Base-by-base conservation (phyloP, 768 basidiomycete genomes). In the Cyathus striatus region DNA sequence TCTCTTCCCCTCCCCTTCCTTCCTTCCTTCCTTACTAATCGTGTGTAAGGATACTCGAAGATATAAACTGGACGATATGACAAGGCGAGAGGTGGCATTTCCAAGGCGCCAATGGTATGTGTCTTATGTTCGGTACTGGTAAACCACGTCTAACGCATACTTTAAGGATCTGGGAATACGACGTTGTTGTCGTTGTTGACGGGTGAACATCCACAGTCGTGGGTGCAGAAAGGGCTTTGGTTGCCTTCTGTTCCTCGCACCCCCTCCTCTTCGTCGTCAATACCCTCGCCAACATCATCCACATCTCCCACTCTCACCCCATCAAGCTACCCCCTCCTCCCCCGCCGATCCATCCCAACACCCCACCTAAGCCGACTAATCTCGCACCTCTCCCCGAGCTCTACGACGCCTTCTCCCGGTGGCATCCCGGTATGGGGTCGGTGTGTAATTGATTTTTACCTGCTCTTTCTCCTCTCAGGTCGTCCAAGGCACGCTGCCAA, bases 1-100 rank as follows among this genome's bases (percentile, higher is more conserved):
- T 21, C 13, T 25, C 9, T n/a, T 43, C 14, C 27, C 14, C n/a
- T n/a, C n/a, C n/a, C n/a, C n/a, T n/a, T n/a, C n/a, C n/a, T n/a
- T n/a, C n/a, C 17, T 30, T 24, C 21, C 10, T 40, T 14, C 9
- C 17, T 27, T 3, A 35, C 13, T 10, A n/a, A 9, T 32, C 17
- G 13, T 26, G 6, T 17, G 39, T 51, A 22, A 39, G 90, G 88
- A 79, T 93, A 3, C 74, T 99, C 2, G 72, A 77, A 47, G 66
- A 81, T 43, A 78, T 97, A 37, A 75, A 76, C 42, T 98, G 94
- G 95, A 75, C 80, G 27, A 82, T 98, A 46, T 71, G 72, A 2
- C 74, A 78, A 50, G 90, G 91, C 30, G 83, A 94, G 34, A 74
- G 87, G 22, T 97, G 92, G 90, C 88, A 94, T 55, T 78, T 99